Percentiles rank a stretch among this genome's conserved stretches.
These are phyloP conservation scores for Exophiala mesophila DNA, from an alignment of 2,329 filamentous ascomycete genomes.

Conservation along the genomic window DNA sequence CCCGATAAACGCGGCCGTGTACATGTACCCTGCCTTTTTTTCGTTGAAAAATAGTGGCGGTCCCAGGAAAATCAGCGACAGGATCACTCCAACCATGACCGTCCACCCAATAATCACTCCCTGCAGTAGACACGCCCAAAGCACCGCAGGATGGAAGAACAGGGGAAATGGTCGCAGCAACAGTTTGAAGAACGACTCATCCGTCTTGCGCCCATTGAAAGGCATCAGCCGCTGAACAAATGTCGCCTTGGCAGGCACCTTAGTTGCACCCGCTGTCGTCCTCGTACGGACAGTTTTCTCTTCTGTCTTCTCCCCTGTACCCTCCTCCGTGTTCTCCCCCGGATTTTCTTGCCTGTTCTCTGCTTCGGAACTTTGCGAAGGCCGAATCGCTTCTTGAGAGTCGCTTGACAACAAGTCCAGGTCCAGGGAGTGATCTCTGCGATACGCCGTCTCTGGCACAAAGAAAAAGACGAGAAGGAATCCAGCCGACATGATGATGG, in stretches of 20 bases:
- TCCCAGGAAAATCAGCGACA: slow-evolving; percentile 76
- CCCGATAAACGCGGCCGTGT: slow-evolving; percentile 79
- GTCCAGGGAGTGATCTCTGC: slow-evolving; percentile 62
- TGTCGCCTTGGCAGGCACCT: slow-evolving; percentile 44
- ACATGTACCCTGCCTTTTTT: slow-evolving; percentile 77
- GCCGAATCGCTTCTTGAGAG: slow-evolving; percentile 11
- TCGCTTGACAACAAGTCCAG: slow-evolving; percentile 43
- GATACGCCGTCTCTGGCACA: slow-evolving; percentile 79
- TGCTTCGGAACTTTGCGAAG: slow-evolving; percentile 1
- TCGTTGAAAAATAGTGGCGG: slow-evolving; percentile 78
- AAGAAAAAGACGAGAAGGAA: slow-evolving; percentile 70
- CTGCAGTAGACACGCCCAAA: slow-evolving; percentile 78
- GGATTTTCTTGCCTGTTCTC: slow-evolving; percentile 14
- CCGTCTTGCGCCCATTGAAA: slow-evolving; percentile 77
- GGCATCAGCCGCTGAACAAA: slow-evolving; percentile 59
- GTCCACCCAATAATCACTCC: slow-evolving; percentile 93
- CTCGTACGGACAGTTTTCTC: slow-evolving; percentile 9
- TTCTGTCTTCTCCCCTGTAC: slow-evolving; percentile 13
- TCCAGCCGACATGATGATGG: slow-evolving; percentile 71
- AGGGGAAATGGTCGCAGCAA: slow-evolving; percentile 72
- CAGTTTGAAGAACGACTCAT: slow-evolving; percentile 65
- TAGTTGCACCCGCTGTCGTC: slow-evolving; percentile 6
- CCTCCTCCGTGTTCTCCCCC: slow-evolving; percentile 4
- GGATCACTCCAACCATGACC: slow-evolving; percentile 79
- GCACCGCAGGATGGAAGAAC: slow-evolving; percentile 75